Evolutionary conservation across 2,329 filamentous ascomycete genomes (phyloP).

Genomic region (Xylariomycetidae sp.): DNA sequence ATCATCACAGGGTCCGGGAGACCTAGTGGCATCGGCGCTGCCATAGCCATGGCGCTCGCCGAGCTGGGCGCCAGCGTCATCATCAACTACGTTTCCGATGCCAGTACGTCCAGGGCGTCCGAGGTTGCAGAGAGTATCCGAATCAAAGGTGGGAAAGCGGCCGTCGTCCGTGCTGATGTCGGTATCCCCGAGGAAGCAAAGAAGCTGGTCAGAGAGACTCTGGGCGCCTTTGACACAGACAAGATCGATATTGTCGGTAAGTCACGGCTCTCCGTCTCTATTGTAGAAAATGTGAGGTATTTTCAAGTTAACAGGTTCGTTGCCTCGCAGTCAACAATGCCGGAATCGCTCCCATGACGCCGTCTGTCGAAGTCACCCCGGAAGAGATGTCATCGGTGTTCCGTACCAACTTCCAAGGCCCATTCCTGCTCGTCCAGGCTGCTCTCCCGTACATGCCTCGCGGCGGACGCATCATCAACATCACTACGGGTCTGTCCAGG

Average conservation of each 20-base stretch:
- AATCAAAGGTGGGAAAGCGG: constrained; percentile 21
- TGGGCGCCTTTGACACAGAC: constrained; percentile 27
- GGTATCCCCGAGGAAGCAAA: constrained; percentile 23
- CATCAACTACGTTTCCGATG: constrained; percentile 34
- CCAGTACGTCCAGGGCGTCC: constrained; percentile 23
- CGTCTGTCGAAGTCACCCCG: constrained; percentile 17
- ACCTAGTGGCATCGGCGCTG: constrained; percentile 38
- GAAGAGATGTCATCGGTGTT: constrained; percentile 26
- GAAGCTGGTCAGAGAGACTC: constrained; percentile 28
- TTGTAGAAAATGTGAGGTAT: constrained; percentile 3
- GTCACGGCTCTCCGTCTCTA: constrained; percentile 2
- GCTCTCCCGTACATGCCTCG: constrained; percentile 30
- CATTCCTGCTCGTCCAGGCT: constrained; percentile 31
- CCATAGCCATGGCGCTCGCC: constrained; percentile 31
- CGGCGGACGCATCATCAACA: constrained; percentile 29
- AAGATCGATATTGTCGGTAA: constrained; percentile 37
- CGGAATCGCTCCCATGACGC: constrained; percentile 14
- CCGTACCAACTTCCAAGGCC: constrained; percentile 28
- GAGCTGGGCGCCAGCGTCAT: constrained; percentile 32
- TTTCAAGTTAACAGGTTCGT: too few relatives aligned
- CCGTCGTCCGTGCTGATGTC: constrained; percentile 29
- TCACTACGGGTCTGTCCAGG: constrained; percentile 20
- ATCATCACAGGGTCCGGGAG: constrained; percentile 38
- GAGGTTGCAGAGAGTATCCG: constrained; percentile 21
- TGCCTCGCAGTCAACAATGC: constrained; percentile 34